Conservation (phyloP, 495 filamentous ascomycete species). For the Talaromyces wortmannii region DNA sequence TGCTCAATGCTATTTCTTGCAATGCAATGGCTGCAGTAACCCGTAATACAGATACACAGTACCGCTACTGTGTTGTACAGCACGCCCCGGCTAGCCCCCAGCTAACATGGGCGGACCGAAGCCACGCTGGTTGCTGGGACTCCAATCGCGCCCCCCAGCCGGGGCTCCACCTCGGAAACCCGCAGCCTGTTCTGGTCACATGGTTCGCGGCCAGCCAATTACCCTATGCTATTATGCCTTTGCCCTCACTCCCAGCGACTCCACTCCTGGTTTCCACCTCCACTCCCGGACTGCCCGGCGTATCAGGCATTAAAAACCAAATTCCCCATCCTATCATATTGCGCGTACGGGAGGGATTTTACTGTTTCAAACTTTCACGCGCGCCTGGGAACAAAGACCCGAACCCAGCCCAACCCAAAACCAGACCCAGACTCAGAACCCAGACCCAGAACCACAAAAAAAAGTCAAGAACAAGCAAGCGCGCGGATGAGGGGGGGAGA, state of each 20-base stretch:
- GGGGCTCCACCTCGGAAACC: conserved; percentile 4
- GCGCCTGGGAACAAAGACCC: too few relatives aligned
- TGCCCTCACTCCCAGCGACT: not conserved
- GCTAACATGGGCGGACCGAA: conserved; percentile 5
- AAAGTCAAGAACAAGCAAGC: too few relatives aligned
- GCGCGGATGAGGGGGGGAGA: too few relatives aligned
- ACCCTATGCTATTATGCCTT: not conserved
- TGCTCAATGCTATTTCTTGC: too few relatives aligned
- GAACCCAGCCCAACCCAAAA: too few relatives aligned
- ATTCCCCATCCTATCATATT: too few relatives aligned
- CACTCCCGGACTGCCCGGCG: not conserved
- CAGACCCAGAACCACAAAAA: too few relatives aligned
- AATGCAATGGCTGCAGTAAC: not conserved
- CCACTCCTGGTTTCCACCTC: not conserved
- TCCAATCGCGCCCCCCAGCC: not conserved
- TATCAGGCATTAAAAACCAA: not conserved
- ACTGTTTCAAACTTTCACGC: too few relatives aligned
- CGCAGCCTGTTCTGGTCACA: conserved; percentile 6
- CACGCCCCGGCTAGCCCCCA: not conserved
- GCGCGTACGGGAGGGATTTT: too few relatives aligned
- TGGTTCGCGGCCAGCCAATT: conserved; percentile 1
- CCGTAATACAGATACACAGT: not conserved
- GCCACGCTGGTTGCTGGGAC: conserved; percentile 7
- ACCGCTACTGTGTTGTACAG: not conserved
- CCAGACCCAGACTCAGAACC: too few relatives aligned